Base-by-base conservation (phyloP, 306 rosid species). In the Citrullus amarus region DNA sequence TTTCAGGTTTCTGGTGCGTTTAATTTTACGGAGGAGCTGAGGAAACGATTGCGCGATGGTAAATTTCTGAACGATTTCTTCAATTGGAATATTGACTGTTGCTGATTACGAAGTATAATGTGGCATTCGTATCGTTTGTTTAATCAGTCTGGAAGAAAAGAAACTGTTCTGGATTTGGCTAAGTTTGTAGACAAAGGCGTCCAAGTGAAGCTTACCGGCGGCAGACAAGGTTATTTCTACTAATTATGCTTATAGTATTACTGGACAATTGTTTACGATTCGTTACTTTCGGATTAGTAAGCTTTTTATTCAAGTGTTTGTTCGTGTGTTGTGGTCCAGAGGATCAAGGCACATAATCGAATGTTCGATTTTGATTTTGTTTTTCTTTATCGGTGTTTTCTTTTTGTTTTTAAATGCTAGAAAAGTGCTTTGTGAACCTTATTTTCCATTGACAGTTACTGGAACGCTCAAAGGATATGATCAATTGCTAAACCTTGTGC, bases 391-490 rank as follows among this genome's bases (percentile, higher is more conserved):
- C 12, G 9, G 58, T 0, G 54, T 5, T 48, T 8, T 30, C 4
- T 50, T 22, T 28, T 13, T 74, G 61, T 74, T 51, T 51, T 22
- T 67, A 32, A 2, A n/a, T 8, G 25, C 53, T 6, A 2, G 20
- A 8, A 65, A 41, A 53, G 8, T 63, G 25, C 10, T 6, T 43
- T 22, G 1, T 25, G 4, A 17, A 28, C 5, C 70, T 71, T 25
- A n/a, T 38, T 80, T 71, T 39, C 10, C 73, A 75, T 71, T 84
- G 34, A 16, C 85, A 90, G 95, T 95, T 63, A 95, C 97, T 43
- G 99, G 99, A 53, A 95, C 97, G 79, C 86, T 95, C 3, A 95
- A 95, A 87, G 98, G 97, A 74, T 95, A 95, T 81, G 98, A 95
- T 81, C 98, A 95, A 86, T 84, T 95, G 77, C 90, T 95, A 44